These are phyloP conservation scores for Halophytophthora batemanensis DNA, from an alignment of 352 stramenopile species.

Conservation along the genomic window DNA sequence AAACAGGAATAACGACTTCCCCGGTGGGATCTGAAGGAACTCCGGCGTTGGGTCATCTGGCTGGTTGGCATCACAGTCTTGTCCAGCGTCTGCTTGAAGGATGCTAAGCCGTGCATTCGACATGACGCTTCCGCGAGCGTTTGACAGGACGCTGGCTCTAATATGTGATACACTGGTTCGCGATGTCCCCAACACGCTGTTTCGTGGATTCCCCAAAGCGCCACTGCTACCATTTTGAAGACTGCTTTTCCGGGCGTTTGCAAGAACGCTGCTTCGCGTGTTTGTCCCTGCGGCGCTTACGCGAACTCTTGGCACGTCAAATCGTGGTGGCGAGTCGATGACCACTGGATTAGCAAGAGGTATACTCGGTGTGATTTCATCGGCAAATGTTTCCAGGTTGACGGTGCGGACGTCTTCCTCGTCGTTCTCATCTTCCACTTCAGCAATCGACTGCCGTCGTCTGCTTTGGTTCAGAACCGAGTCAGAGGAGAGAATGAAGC, in stretches of 20 bases:
- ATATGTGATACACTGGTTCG: too few species aligned
- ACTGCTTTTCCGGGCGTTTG: background rate
- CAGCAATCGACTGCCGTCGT: constrained; percentile 20
- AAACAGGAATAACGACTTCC: constrained; percentile 53
- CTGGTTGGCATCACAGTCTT: constrained; percentile 5
- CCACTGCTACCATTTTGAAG: too few species aligned
- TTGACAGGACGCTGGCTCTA: too few species aligned
- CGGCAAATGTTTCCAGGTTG: constrained; percentile 21
- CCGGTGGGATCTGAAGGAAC: background rate
- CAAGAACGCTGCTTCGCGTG: background rate
- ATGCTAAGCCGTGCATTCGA: too few species aligned
- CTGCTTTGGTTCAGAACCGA: constrained; percentile 8
- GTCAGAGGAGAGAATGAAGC: constrained; percentile 12
- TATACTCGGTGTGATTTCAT: constrained; percentile 23
- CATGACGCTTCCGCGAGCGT: too few species aligned
- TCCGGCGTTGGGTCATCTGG: too few species aligned
- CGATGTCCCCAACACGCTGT: too few species aligned
- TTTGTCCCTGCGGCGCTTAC: background rate
- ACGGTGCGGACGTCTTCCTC: constrained; percentile 38
- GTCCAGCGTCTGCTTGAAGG: constrained; percentile 6
- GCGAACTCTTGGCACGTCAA: background rate
- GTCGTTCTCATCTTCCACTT: constrained; percentile 25
- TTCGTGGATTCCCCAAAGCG: too few species aligned
- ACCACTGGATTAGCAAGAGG: constrained; percentile 22
- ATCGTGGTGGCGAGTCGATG: constrained; percentile 10